phyloP scores from a whole-genome alignment of 192 early-diverging fungal genomes.

The Coemansia sp. region DNA sequence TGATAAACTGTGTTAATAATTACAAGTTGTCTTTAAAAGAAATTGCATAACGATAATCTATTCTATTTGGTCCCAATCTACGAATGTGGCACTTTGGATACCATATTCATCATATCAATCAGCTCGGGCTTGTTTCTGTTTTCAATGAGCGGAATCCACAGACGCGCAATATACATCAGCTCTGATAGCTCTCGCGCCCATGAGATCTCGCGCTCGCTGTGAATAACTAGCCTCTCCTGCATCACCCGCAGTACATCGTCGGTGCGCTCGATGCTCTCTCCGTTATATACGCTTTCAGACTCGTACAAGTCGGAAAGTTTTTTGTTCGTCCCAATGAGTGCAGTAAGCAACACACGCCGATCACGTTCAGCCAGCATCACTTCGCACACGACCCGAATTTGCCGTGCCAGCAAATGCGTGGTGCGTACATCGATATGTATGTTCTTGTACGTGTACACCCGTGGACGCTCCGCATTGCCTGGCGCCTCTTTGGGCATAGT shows the following conservation, averaged over 20 bases:
- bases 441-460: slow-evolving; percentile 17
- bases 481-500: background rate
- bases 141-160: background rate
- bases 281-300: background rate
- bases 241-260: slow-evolving; percentile 31
- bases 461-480: background rate
- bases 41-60: background rate
- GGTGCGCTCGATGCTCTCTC: slow-evolving; percentile 5
- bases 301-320: slow-evolving; percentile 8
- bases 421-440: slow-evolving; percentile 18
- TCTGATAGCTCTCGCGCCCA: slow-evolving; percentile 28
- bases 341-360: slow-evolving; percentile 32
- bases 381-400: slow-evolving; percentile 14
- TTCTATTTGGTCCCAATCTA: background rate
- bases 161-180: slow-evolving; percentile 18
- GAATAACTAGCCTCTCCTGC: slow-evolving; percentile 28
- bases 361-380: slow-evolving; percentile 28
- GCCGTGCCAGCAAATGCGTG: slow-evolving; percentile 20
- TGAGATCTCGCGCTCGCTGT: slow-evolving; percentile 36
- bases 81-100: background rate
- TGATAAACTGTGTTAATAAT: too few relatives aligned
- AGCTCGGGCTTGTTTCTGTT: background rate
- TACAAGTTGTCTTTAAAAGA: background rate
- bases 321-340: slow-evolving; percentile 14
- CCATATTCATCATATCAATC: background rate